These are phyloP conservation scores for Ascochyta fabae DNA, from an alignment of 2,329 filamentous ascomycete genomes.

Conservation along the genomic window DNA sequence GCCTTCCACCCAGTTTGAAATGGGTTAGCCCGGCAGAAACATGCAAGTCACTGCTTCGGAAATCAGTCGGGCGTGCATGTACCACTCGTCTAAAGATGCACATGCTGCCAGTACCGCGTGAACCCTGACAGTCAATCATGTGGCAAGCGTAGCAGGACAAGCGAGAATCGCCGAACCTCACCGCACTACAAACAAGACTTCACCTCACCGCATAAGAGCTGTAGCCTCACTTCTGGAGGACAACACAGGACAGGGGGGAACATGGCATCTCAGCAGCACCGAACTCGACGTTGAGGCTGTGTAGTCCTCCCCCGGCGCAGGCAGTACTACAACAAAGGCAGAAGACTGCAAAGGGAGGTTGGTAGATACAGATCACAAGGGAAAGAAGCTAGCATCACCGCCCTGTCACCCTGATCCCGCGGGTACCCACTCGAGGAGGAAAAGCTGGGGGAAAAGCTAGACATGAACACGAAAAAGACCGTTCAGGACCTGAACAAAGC, in stretches of 20 bases:
- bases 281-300: background rate
- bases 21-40: slow-evolving; percentile 12
- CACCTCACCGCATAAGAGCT: slow-evolving; percentile 8
- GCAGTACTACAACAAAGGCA: too few relatives aligned
- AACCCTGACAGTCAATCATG: slow-evolving; percentile 17
- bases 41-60: slow-evolving; percentile 17
- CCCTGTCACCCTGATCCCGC: slow-evolving; percentile 16
- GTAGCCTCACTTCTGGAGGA: slow-evolving; percentile 5
- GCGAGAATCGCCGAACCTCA: slow-evolving; percentile 18
- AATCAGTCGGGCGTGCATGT: slow-evolving; percentile 17
- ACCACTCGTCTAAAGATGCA: slow-evolving; percentile 10
- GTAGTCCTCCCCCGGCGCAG: too few relatives aligned
- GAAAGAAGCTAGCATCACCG: slow-evolving; percentile 19
- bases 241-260: background rate
- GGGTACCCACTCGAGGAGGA: slow-evolving; percentile 18
- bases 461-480: slow-evolving; percentile 14
- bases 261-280: background rate
- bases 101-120: slow-evolving; percentile 14
- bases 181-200: slow-evolving; percentile 12
- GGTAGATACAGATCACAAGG: background rate
- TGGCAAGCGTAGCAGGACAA: slow-evolving; percentile 17
- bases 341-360: background rate
- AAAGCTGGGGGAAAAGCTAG: slow-evolving; percentile 20
- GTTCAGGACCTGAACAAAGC: slow-evolving; percentile 6
- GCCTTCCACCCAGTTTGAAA: slow-evolving; percentile 6